Evolutionary conservation across 176 grass and related monocot species (phyloP).

Genomic region (Carex parvula): DNA sequence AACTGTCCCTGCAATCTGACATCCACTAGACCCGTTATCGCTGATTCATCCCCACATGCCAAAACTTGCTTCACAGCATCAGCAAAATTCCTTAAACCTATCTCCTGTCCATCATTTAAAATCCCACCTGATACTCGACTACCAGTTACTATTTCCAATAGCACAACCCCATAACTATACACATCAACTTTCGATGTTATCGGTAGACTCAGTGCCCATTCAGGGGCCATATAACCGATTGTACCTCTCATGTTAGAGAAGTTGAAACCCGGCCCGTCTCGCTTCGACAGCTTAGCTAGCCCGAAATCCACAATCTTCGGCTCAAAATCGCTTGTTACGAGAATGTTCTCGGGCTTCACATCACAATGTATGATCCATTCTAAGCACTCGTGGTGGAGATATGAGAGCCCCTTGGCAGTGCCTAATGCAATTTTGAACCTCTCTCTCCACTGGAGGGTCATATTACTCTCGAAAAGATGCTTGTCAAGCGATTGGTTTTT

Average conservation of each 20-base stretch:
- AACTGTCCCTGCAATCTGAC: slow-evolving; percentile 37
- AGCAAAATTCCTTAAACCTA: slow-evolving; percentile 29
- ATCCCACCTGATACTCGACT: slow-evolving; percentile 40
- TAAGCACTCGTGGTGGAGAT: slow-evolving; percentile 81
- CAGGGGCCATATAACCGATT: slow-evolving; percentile 79
- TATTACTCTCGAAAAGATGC: slow-evolving; percentile 39
- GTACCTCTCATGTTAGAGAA: slow-evolving; percentile 72
- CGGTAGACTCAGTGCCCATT: slow-evolving; percentile 62
- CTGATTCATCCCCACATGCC: slow-evolving; percentile 19
- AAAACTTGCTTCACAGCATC: slow-evolving; percentile 33
- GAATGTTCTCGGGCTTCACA: slow-evolving; percentile 86
- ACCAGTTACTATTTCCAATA: slow-evolving; percentile 53
- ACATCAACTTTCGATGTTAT: slow-evolving; percentile 66
- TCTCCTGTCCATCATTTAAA: slow-evolving; percentile 25
- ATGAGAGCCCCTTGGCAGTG: slow-evolving; percentile 62
- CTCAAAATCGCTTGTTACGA: slow-evolving; percentile 65
- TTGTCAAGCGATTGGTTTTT: slow-evolving; percentile 69
- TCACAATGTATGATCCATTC: slow-evolving; percentile 94
- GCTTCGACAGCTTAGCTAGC: slow-evolving; percentile 59
- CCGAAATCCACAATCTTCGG: slow-evolving; percentile 79
- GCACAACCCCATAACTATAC: slow-evolving; percentile 54
- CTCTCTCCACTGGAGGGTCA: slow-evolving; percentile 43
- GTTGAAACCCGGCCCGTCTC: slow-evolving; percentile 47
- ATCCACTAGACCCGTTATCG: slow-evolving; percentile 42
- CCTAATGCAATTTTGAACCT: slow-evolving; percentile 68